Evolutionary conservation across 805 yeast genomes (phyloP).

Genomic region (Candida morakotiae): DNA sequence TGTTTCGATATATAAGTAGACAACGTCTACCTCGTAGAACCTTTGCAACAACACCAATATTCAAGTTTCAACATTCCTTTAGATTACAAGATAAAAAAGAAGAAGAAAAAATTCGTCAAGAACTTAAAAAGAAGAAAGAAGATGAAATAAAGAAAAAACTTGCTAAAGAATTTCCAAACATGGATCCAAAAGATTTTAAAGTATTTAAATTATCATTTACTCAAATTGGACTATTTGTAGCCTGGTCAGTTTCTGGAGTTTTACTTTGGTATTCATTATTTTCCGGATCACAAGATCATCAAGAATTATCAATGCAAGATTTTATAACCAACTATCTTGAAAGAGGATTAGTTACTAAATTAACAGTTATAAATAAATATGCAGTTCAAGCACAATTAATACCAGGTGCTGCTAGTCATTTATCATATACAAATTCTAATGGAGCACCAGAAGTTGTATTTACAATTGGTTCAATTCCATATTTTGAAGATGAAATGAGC

Average conservation of each 20-base stretch:
- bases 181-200: constrained; percentile 27
- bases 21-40: too few species aligned
- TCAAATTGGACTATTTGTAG: constrained; percentile 8
- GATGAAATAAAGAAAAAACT: constrained; percentile 30
- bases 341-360: constrained; percentile 69
- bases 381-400: constrained; percentile 67
- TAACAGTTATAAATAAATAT: constrained; percentile 69
- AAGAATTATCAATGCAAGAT: constrained; percentile 65
- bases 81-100: neutral
- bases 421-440: constrained; percentile 32
- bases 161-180: constrained; percentile 24
- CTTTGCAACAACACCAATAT: too few species aligned
- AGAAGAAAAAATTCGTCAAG: neutral
- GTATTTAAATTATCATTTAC: constrained; percentile 20
- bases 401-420: constrained; percentile 38
- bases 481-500: constrained; percentile 79
- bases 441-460: constrained; percentile 55
- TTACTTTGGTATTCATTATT: constrained; percentile 7
- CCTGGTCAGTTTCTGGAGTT: constrained; percentile 6
- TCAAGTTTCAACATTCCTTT: neutral
- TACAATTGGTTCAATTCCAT: constrained; percentile 84
- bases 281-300: constrained; percentile 4
- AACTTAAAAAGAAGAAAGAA: constrained; percentile 10
- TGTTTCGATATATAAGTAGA: too few species aligned
- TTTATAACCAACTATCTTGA: constrained; percentile 77